Conservation (phyloP, 169 alveolate species). For the Besnoitia besnoiti region DNA sequence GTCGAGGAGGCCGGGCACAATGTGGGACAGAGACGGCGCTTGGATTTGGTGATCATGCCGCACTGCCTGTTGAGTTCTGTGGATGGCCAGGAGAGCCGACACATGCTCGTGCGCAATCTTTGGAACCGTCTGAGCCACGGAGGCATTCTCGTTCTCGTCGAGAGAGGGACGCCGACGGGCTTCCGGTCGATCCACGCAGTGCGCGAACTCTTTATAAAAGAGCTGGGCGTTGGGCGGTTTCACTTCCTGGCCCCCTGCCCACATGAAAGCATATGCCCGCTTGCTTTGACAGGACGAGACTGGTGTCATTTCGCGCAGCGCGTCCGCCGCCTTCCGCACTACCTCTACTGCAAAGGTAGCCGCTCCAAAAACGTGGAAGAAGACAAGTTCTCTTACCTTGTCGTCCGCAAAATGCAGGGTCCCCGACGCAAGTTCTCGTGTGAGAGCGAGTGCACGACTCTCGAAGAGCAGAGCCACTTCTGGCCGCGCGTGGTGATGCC, state of each 20-base stretch:
- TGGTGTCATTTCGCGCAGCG: slow-evolving; percentile 91
- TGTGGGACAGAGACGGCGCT: slow-evolving; percentile 22
- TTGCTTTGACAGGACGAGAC: slow-evolving; percentile 88
- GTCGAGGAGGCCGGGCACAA: not conserved
- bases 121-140: slow-evolving; percentile 73
- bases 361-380: slow-evolving; percentile 78
- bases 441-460: slow-evolving; percentile 75
- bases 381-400: slow-evolving; percentile 85
- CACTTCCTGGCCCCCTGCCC: slow-evolving; percentile 89
- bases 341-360: slow-evolving; percentile 81
- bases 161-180: slow-evolving; percentile 91
- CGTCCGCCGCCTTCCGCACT: slow-evolving; percentile 83
- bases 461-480: slow-evolving; percentile 82
- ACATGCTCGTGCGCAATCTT: slow-evolving; percentile 67
- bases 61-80: slow-evolving; percentile 42
- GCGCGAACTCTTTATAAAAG: slow-evolving; percentile 86
- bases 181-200: slow-evolving; percentile 86
- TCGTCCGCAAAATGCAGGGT: slow-evolving; percentile 76
- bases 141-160: slow-evolving; percentile 76
- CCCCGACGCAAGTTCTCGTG: slow-evolving; percentile 31
- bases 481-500: slow-evolving; percentile 90
- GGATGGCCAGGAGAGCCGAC: slow-evolving; percentile 58
- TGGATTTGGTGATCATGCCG: slow-evolving; percentile 31
- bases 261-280: slow-evolving; percentile 90
- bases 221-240: slow-evolving; percentile 76